Evolutionary conservation across 1,284 basidiomycete species (phyloP).

Genomic region (Rhodotorula sp.): DNA sequence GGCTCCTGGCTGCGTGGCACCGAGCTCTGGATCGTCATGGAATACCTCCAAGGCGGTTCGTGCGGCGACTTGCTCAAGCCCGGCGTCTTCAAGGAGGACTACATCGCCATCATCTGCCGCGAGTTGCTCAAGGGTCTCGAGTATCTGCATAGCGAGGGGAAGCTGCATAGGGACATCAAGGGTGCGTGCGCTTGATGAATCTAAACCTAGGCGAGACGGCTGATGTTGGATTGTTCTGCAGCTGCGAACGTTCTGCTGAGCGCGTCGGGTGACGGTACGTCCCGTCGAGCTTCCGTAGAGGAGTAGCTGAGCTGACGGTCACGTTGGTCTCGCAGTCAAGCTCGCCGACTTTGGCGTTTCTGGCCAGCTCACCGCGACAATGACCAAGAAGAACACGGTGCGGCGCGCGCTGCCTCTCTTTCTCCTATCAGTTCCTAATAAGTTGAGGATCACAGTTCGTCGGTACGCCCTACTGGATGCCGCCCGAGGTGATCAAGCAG

Average conservation of each 20-base stretch:
- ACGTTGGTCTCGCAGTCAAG: slow-evolving; percentile 63
- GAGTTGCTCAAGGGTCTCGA: slow-evolving; percentile 90
- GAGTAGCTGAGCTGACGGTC: background rate
- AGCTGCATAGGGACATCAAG: slow-evolving; percentile 98
- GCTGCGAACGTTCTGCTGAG: slow-evolving; percentile 94
- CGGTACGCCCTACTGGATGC: slow-evolving; percentile 87
- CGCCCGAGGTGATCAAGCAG: slow-evolving; percentile 98
- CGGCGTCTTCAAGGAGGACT: slow-evolving; percentile 94
- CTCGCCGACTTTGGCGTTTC: slow-evolving; percentile 98
- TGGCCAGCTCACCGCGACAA: slow-evolving; percentile 78
- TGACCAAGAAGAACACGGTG: slow-evolving; percentile 85
- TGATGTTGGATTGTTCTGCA: slow-evolving; percentile 46
- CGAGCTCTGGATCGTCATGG: slow-evolving; percentile 99
- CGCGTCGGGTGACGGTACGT: slow-evolving; percentile 70
- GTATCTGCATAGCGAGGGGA: slow-evolving; percentile 93
- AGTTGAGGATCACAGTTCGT: slow-evolving; percentile 13
- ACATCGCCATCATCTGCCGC: slow-evolving; percentile 93
- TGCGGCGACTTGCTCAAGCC: slow-evolving; percentile 64
- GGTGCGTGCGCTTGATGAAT: slow-evolving; percentile 55
- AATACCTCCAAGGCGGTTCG: slow-evolving; percentile 64
- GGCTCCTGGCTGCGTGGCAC: slow-evolving; percentile 48
- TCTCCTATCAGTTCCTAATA: background rate
- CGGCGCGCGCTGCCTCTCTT: slow-evolving; percentile 50
- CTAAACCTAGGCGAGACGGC: too few species aligned
- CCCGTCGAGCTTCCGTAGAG: background rate